Evolutionary conservation across 208 protist species (phyloP), one percentile per base, ranked within the genome.

Genomic region (Leishmania lainsoni): DNA sequence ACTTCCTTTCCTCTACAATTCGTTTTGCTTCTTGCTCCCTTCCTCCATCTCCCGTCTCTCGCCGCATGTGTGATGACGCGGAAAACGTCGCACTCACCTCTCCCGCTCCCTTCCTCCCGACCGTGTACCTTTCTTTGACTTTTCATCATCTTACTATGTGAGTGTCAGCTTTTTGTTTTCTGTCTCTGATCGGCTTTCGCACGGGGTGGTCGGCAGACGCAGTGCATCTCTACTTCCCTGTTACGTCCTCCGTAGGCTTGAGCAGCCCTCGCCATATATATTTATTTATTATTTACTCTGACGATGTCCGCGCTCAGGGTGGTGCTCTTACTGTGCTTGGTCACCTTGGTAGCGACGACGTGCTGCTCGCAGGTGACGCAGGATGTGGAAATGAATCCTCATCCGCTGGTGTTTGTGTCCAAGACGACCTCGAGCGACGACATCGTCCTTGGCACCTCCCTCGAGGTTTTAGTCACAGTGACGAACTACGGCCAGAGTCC

Each of bases 401-500:
- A 87, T 20, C 94, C 94, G 68, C 75, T 97, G 78, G 78, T 96
- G 32, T 92, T 95, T 76, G 92, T 97, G 39, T 94, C 90, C 61
- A 96, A 97, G 86, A 88, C 81, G 49, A 90, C 89, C 12, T 93
- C 91, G 20, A 87, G 86, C 66, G 88, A 95, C 69, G 91, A 96
- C 70, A 91, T 96, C 65, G 89, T 93, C 32, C 86, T 95, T 65
- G 94, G 93, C 35, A 76, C 83, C 71, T 91, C 85, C 16, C 88
- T 97, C 20, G 94, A 96, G 81, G 86, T 96, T 49, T 86, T 88
- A 8, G 88, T 95, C 51, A 94, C 89, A 39, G 92, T 96, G 61
- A 86, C 83, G 72, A 97, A 96, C 86, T 91, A 88, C 68, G 94
- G 94, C 59, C 92, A 95, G 79, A 94, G 85, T 72, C 92, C 93